Base-by-base conservation (phyloP, 2,329 filamentous ascomycete genomes). In the Davidsoniella neocaledoniae region DNA sequence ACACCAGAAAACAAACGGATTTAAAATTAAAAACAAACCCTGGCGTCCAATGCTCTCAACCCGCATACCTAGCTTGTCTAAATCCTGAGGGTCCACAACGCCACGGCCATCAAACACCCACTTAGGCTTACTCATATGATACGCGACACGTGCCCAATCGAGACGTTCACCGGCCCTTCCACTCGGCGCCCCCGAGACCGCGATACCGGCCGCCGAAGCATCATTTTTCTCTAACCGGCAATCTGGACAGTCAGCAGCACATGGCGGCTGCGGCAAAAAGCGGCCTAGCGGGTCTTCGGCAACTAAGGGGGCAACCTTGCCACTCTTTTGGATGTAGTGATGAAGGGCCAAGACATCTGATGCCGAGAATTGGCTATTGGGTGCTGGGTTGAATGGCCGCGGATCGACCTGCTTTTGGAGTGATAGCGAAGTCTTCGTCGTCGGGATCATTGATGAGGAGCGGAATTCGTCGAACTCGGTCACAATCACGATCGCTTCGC, bases 51-150 rank as follows among this genome's bases (percentile, higher is more conserved):
- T 67, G 54, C 68, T 72, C 63, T 74, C 70, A 8, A 75, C 69
- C 16, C 66, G 63, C 46, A 76, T 64, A 12, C 69, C 71, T n/a
- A 75, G 61, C 61, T 66, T 67, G 38, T 63, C 62, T 65, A 74
- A 68, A 55, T 67, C 64, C 19, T 61, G 60, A 16, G 64, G 65
- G 55, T 76, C 69, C 43, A 76, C 66, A 26, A 74, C 66, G 38
- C 71, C 71, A 49, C 70, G 69, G n/a, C 73, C 73, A 53, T 76
- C 72, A 60, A 76, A 76, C 23, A 76, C 63, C 70, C 71, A 74
- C 51, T 67, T 69, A 9, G 73, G 72, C 61, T 70, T 68, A 45
- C 64, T 64, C 71, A 76, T 74, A 54, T 61, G 59, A 48, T 64
- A 59, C 42, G 70, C 63, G 41, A 76, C 70, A 59, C 62, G 66